Evolutionary conservation across 768 basidiomycete genomes (phyloP), one percentile per base, ranked within the genome.

Genomic region (Mycena galericulata): DNA sequence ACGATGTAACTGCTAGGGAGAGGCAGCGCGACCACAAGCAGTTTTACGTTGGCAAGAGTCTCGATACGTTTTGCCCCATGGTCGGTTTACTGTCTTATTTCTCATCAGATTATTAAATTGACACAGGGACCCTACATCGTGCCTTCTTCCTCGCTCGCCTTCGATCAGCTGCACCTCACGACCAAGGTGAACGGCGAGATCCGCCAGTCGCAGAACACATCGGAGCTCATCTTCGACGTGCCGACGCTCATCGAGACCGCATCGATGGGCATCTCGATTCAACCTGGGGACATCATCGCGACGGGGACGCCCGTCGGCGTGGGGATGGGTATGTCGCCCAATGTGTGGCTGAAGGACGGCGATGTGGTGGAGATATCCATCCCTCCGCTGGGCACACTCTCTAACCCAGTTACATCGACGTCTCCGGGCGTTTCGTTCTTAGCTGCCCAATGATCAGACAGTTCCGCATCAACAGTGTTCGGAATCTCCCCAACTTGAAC

Each of bases 1-100:
- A 72, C 65, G 71, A 72, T 30, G 67, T 72, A 29, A 72, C 71
- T 1, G 71, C 71, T 1, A 59, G 71, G 20, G 71, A 72, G 45
- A 41, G 71, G 10, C 71, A 72, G 62, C 67, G 71, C 56, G 71
- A 72, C 65, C 71, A 72, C 53, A 72, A 72, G 56, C 71, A 72
- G 50, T 72, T 72, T 30, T 72, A 65, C 45, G 60, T 72, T 27
- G 71, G 71, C 59, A 72, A 72, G 56, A 72, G 71, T 47, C 62
- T 72, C 53, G 71, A 72, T 34, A 72, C 71, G 17, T 72, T 72
- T 47, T 72, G 71, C 58, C 71, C 71, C 8, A 72, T 72, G 71
- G 68, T 69, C 10, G 2, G 64, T 62, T 49, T 47, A 15, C 29
- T n/a, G 22, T 55, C 26, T n/a, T 27, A 30, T 20, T 4, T 45